A percentile compares a stretch with the other conserved stretches of the same genome.
These are phyloP conservation scores for Puccinia novopanici DNA, from an alignment of 1,284 basidiomycete species.

Conservation along the genomic window DNA sequence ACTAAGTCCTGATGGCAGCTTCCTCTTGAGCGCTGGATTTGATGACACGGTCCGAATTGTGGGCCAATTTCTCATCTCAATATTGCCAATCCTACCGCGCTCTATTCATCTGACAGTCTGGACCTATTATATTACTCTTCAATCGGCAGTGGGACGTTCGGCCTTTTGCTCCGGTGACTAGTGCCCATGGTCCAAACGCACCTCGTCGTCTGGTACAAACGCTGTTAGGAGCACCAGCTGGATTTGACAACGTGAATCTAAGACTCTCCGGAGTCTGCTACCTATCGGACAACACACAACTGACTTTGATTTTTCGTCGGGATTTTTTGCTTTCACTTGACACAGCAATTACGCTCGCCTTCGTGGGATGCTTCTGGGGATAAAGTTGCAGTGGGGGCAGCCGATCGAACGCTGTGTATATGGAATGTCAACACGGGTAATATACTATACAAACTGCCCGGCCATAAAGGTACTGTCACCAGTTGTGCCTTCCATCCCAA, in stretches of 20 bases:
- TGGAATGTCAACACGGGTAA: slow-evolving; percentile 41
- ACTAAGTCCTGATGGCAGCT: slow-evolving; percentile 57
- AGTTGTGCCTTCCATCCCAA: slow-evolving; percentile 58
- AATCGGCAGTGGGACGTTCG: slow-evolving; percentile 57
- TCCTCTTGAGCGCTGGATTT: slow-evolving; percentile 56
- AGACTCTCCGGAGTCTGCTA: slow-evolving; percentile 55
- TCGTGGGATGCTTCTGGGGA: slow-evolving; percentile 42
- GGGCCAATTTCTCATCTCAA: background rate
- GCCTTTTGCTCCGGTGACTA: slow-evolving; percentile 56
- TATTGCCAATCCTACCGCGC: background rate
- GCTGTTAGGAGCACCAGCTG: slow-evolving; percentile 56
- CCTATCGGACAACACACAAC: background rate
- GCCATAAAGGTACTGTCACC: slow-evolving; percentile 58
- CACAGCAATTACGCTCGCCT: slow-evolving; percentile 41
- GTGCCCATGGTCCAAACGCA: slow-evolving; percentile 44
- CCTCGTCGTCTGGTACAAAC: slow-evolving; percentile 56
- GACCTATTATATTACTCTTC: background rate
- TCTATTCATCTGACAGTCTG: background rate
- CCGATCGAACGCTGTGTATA: slow-evolving; percentile 42
- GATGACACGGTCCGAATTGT: slow-evolving; percentile 57
- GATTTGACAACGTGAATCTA: slow-evolving; percentile 56
- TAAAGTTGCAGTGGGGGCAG: slow-evolving; percentile 43
- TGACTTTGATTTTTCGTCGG: background rate
- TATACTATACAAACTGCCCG: slow-evolving; percentile 58
- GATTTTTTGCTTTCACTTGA: background rate